Percentiles rank a stretch among this genome's conserved stretches.
phyloP scores from a whole-genome alignment of 768 basidiomycete genomes.

The Arthromyces matolae region DNA sequence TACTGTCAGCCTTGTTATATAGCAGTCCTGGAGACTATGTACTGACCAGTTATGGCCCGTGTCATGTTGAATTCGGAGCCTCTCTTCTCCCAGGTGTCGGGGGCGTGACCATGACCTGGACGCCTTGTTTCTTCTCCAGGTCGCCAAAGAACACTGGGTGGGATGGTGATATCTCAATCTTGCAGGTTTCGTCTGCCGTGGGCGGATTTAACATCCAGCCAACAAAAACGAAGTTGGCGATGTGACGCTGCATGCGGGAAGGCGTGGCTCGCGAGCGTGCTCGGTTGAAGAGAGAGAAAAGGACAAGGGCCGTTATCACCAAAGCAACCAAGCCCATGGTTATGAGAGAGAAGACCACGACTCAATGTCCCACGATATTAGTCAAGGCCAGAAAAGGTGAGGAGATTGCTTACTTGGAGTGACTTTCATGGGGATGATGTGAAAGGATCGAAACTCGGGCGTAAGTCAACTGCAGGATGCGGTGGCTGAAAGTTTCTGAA shows the following conservation, averaged over 20 bases:
- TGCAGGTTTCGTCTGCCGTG: constrained; percentile 1
- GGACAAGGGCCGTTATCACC: constrained; percentile 7
- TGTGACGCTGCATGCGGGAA: not conserved
- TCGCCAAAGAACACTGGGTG: constrained; percentile 26
- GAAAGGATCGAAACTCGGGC: too few species aligned
- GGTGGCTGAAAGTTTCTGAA: too few species aligned
- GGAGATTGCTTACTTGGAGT: not conserved
- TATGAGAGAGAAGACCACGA: constrained; percentile 11
- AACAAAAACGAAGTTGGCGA: not conserved
- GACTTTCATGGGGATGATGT: too few species aligned
- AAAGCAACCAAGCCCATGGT: constrained; percentile 8
- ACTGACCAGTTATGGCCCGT: not conserved
- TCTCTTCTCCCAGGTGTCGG: constrained; percentile 27
- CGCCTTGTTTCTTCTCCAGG: constrained; percentile 15
- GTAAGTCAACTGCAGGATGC: too few species aligned
- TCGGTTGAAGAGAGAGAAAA: constrained; percentile 7
- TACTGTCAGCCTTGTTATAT: not conserved
- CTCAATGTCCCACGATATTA: not conserved
- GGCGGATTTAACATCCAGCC: constrained; percentile 8
- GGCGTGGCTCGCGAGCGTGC: not conserved
- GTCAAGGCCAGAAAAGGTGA: not conserved
- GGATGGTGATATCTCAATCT: constrained; percentile 26
- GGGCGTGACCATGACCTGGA: constrained; percentile 30
- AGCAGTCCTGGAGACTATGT: not conserved
- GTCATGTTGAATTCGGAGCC: not conserved